These are phyloP conservation scores for Physaria fendleri DNA, from an alignment of 345 rosid genomes.

Conservation along the genomic window DNA sequence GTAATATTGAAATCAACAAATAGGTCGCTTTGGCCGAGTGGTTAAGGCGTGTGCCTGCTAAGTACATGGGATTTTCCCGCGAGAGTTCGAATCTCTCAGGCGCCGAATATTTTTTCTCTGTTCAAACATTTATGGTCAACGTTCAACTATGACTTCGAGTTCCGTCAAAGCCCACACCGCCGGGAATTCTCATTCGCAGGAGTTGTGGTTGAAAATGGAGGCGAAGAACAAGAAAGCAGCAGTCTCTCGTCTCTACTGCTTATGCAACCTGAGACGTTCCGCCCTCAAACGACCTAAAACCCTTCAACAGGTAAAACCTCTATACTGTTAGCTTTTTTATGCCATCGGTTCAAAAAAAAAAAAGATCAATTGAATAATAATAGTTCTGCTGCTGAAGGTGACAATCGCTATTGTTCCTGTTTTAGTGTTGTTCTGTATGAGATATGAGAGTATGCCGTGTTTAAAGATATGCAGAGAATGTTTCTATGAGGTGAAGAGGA, in stretches of 20 bases:
- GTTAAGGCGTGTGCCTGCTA: constrained; percentile 69
- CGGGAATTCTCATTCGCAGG: not conserved
- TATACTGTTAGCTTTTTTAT: constrained; percentile 5
- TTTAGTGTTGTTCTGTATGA: not conserved
- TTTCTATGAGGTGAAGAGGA: constrained; percentile 82
- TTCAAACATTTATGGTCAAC: no score
- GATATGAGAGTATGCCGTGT: not conserved
- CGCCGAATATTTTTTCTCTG: no score
- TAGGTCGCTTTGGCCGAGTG: constrained; percentile 63
- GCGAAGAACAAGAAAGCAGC: constrained; percentile 37
- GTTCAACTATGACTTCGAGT: not conserved
- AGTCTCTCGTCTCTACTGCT: constrained; percentile 48
- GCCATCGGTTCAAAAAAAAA: no score
- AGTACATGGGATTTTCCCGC: constrained; percentile 78
- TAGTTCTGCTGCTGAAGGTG: no score
- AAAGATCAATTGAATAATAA: no score
- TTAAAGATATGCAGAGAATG: constrained; percentile 83
- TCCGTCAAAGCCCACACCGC: not conserved
- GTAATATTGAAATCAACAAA: no score
- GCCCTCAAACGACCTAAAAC: constrained; percentile 91
- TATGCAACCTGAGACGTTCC: constrained; percentile 53
- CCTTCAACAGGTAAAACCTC: constrained; percentile 59
- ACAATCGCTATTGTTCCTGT: no score
- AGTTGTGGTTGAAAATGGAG: constrained; percentile 34
- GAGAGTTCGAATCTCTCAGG: constrained; percentile 79